Evolutionary conservation across 1,139 yeast species (phyloP), one percentile per base, ranked within the genome.

Genomic region (Pichia sp.): DNA sequence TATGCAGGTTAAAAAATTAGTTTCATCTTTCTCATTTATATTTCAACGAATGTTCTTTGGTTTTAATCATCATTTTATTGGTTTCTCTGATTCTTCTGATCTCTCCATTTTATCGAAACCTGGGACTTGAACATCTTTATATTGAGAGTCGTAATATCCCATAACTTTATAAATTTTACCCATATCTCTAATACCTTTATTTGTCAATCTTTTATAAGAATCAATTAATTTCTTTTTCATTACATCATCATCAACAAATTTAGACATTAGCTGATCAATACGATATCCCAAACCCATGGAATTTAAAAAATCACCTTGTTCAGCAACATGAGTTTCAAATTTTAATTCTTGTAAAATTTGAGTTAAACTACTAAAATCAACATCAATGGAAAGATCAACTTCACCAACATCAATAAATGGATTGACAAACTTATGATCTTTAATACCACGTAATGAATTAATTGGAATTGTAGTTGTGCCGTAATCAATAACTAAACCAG

Each of bases 311-410:
- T 82, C 87, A 3, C 90, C 94, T 59, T 87, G 96, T 41, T 79
- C 80, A 0, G 75, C 74, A 0, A 92, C 86, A 51, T 61, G 67
- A 0, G 71, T 63, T 11, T 62, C 62, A 23, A 63, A 53, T 10
- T 61, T 52, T 16, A 45, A 42, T 1, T 49, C 49, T 6, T 39
- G 39, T 11, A 62, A 52, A 29, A 59, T 41, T 9, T 42, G 34
- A 3, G 51, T 37, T 30, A 62, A 46, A 16, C 55, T 52, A 27
- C 52, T 51, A 39, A 87, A 87, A 61, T 87, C 96, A 11, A 87
- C 96, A 58, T 87, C 95, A 1, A 84, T 81, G 0, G 95, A 85
- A 39, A 87, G 69, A 64, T 87, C 96, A 4, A 85, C 90, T 38
- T 78, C 77, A 4, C 96, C 96, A 0, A 95, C 95, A 28, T 70